Base-by-base conservation (phyloP, 225 moss, liverwort and hornwort species). In the Physcomitrium patens region DNA sequence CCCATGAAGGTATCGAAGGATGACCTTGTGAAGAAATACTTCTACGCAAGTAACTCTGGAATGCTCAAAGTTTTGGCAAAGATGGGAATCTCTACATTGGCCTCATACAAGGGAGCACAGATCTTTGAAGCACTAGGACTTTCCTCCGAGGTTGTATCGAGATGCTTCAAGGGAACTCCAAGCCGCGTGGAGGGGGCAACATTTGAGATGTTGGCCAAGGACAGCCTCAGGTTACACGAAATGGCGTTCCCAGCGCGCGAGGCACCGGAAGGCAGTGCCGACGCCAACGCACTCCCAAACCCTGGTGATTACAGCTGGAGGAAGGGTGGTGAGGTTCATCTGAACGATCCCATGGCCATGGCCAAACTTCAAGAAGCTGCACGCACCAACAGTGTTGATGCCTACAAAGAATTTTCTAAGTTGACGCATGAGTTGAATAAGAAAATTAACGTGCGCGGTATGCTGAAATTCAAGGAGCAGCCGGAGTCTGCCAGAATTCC, bases 51-150 rank as follows among this genome's bases (percentile, higher is more conserved):
- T 69, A 86, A 81, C 63, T 87, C 90, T 10, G 87, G 90, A 47
- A 87, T 90, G 83, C 85, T 90, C 19, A 90, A 90, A 76, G 90
- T 90, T 58, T 81, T 90, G 15, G 90, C 90, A 11, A 90, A 90
- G 62, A 90, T 90, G 85, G 90, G 90, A 1, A 90, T 90, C 48
- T 87, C 85, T 31, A 90, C 87, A 9, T 75, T 87, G 79, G 90
- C 87, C 5, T 90, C 87, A 0, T 87, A 90, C 75, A 87, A 90
- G 65, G 90, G 90, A 41, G 87, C 90, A 17, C 85, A 90, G 55
- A 87, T 90, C 19, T 90, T 90, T 70, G 90, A 90, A 72, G 87
- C 87, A 0, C 77, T 87, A 19, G 90, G 90, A 12, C 85, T 90
- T 18, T 83, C 90, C 16, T 77, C 90, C 1, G 85, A 90, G 62